Conservation (phyloP, 805 yeast genomes). For the Wickerhamiella dianesei region DNA sequence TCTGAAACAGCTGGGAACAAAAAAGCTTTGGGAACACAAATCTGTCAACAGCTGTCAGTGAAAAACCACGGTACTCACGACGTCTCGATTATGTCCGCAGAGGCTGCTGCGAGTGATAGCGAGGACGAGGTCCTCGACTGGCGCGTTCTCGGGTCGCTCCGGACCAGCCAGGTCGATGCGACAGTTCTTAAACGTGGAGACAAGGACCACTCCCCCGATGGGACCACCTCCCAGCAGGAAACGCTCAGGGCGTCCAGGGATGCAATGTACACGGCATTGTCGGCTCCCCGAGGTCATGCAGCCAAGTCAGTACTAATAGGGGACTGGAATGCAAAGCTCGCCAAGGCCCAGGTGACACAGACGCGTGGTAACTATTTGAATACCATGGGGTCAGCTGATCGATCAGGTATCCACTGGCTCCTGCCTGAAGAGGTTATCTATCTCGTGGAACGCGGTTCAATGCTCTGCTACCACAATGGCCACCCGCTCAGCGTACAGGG, state of each 20-base stretch:
- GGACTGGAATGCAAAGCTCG: slow-evolving; percentile 30
- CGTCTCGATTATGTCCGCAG: not conserved
- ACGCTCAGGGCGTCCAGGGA: slow-evolving; percentile 41
- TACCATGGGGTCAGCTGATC: slow-evolving; percentile 52
- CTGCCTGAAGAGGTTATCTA: slow-evolving; percentile 59
- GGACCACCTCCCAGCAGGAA: slow-evolving; percentile 39
- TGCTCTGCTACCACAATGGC: slow-evolving; percentile 30
- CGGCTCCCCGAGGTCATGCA: slow-evolving; percentile 24
- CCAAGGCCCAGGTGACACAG: slow-evolving; percentile 29
- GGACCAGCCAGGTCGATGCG: slow-evolving; percentile 2
- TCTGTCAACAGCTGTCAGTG: too few relatives aligned
- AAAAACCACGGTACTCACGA: too few relatives aligned
- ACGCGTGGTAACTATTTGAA: slow-evolving; percentile 63
- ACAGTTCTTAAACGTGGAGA: slow-evolving; percentile 47
- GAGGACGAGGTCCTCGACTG: slow-evolving; percentile 30
- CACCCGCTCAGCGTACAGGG: slow-evolving; percentile 47
- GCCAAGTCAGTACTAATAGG: slow-evolving; percentile 41
- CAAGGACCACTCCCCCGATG: slow-evolving; percentile 78
- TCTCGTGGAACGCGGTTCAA: slow-evolving; percentile 66
- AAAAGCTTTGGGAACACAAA: too few relatives aligned
- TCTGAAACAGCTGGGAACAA: too few relatives aligned
- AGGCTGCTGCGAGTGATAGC: not conserved
- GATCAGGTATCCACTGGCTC: slow-evolving; percentile 37
- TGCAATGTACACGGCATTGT: slow-evolving; percentile 61
- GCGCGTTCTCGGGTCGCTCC: slow-evolving; percentile 20